Percentiles rank a stretch among this genome's conserved stretches.
Evolutionary conservation across 257 asterid genomes (phyloP).

Genomic region (Buddleja alternifolia): DNA sequence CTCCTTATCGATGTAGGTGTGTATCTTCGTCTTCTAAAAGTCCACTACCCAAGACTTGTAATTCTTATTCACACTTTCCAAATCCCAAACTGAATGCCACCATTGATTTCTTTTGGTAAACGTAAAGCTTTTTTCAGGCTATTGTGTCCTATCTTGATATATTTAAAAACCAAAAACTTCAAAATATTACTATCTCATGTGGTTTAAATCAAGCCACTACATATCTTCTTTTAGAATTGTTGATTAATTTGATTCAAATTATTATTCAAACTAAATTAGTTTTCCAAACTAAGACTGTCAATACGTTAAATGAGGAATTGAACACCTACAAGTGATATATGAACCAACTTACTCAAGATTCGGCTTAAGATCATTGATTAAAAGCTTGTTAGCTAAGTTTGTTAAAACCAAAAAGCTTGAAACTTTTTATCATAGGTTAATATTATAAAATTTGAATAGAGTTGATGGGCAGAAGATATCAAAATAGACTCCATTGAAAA

Average conservation of each 20-base stretch:
- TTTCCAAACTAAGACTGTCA: neutral
- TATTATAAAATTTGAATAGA: too few species aligned
- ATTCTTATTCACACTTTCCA: neutral
- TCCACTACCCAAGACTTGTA: neutral
- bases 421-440: neutral
- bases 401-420: neutral
- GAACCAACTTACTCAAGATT: neutral
- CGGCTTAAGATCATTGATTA: neutral
- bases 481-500: too few species aligned
- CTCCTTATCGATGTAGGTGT: neutral
- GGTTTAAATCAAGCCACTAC: neutral
- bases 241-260: neutral
- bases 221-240: neutral
- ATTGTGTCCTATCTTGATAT: neutral
- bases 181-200: neutral
- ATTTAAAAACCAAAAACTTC: neutral
- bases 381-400: neutral
- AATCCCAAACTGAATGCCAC: neutral
- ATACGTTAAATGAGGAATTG: neutral
- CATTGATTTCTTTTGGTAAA: conserved; percentile 1
- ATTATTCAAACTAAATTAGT: neutral
- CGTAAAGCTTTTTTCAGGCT: neutral
- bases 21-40: too few species aligned
- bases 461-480: neutral
- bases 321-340: neutral